phyloP scores from a whole-genome alignment of 371 early-diverging fungal species.

The Rhizopus arrhizus region DNA sequence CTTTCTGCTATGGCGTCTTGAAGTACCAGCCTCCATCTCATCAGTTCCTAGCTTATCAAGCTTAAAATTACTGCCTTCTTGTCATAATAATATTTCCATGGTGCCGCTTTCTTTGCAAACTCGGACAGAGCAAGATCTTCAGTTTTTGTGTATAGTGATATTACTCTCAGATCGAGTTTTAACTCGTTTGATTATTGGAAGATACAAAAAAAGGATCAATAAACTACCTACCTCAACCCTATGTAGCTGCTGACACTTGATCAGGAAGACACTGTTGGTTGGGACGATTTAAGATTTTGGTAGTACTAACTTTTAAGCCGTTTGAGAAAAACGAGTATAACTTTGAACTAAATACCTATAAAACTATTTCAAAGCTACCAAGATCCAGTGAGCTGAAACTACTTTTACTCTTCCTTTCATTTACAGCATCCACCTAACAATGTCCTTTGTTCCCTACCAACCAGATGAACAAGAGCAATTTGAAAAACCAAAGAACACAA shows the following conservation, averaged over 20 bases:
- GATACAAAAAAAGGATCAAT: conserved; percentile 15
- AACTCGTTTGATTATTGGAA: conserved; percentile 11
- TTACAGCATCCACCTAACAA: conserved; percentile 8
- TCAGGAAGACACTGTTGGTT: conserved; percentile 13
- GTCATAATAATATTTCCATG: conserved; percentile 23
- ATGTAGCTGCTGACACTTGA: conserved; percentile 13
- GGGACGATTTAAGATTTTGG: conserved; percentile 7
- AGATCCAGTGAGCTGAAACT: conserved; percentile 7
- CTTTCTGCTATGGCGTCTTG: conserved; percentile 12
- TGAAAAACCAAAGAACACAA: no score
- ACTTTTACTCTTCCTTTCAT: conserved; percentile 8
- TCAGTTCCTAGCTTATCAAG: conserved; percentile 7
- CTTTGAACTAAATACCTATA: conserved; percentile 8
- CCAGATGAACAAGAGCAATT: conserved; percentile 16
- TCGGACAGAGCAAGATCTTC: conserved; percentile 19
- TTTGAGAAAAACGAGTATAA: conserved; percentile 8
- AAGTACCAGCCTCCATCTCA: conserved; percentile 1
- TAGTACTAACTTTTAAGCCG: conserved; percentile 7
- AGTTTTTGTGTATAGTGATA: conserved; percentile 20
- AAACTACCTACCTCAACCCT: conserved; percentile 14
- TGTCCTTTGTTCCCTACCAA: conserved; percentile 18
- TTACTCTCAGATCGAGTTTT: conserved; percentile 15
- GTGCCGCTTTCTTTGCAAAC: conserved; percentile 20
- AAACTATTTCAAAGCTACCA: conserved; percentile 7
- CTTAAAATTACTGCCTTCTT: conserved; percentile 18